A percentile compares a stretch with the other conserved stretches of the same genome.
phyloP scores from a whole-genome alignment of 208 protist species.

The Leishmania major region DNA sequence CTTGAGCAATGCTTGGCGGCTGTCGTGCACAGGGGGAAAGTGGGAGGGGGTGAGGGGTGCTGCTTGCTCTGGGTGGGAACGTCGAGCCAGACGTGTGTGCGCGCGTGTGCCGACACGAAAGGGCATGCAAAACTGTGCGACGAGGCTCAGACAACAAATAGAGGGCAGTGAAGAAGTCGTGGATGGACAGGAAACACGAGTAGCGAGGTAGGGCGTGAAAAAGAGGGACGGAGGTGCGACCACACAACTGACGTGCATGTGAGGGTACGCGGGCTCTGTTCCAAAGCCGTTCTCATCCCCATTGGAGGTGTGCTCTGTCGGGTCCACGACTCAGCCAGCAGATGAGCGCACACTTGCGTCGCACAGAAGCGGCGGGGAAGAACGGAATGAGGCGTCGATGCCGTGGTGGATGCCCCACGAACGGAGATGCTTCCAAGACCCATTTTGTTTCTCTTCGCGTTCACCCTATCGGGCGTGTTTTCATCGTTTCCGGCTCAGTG shows the following conservation, averaged over 20 bases:
- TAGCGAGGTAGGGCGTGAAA: neutral
- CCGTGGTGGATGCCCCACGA: neutral
- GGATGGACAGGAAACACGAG: neutral
- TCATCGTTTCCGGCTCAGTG: neutral
- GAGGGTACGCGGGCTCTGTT: neutral
- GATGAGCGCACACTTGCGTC: neutral
- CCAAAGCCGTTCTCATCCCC: neutral
- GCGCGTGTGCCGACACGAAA: neutral
- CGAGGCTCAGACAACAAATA: neutral
- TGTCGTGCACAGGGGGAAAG: no score
- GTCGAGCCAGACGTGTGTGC: no score
- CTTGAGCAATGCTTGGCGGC: no score
- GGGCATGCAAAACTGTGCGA: neutral
- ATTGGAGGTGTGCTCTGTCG: neutral
- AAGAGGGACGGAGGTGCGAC: no score
- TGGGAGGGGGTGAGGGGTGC: no score
- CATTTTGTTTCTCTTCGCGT: neutral
- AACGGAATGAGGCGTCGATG: neutral
- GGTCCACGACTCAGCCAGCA: neutral
- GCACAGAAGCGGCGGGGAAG: neutral
- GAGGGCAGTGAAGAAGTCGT: neutral
- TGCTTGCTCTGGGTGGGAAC: no score
- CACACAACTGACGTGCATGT: neutral
- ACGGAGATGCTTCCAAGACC: neutral
- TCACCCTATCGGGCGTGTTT: neutral